Evolutionary conservation across 129 eudicot species (phyloP).

Genomic region (Kitagawia praeruptora): DNA sequence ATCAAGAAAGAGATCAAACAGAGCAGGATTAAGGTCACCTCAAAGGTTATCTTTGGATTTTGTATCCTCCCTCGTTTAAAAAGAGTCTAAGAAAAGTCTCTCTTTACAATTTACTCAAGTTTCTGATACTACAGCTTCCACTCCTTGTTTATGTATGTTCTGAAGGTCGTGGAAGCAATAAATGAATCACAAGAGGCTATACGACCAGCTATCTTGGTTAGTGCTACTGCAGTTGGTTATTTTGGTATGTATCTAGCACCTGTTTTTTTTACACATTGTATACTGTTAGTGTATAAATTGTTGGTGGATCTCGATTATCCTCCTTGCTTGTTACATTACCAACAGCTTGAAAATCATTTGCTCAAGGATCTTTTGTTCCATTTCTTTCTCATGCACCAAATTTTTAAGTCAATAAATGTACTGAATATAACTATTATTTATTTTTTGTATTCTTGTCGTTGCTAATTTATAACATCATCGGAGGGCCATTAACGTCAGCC

Average conservation of each 20-base stretch:
- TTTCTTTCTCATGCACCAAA: background rate
- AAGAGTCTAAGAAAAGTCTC: slow-evolving; percentile 10
- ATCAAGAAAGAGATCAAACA: slow-evolving; percentile 86
- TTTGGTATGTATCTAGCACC: slow-evolving; percentile 51
- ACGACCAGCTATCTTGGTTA: slow-evolving; percentile 73
- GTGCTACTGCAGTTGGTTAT: slow-evolving; percentile 97
- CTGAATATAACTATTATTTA: background rate
- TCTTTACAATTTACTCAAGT: slow-evolving; percentile 3
- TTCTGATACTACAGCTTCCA: background rate
- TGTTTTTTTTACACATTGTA: background rate
- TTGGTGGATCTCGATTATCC: background rate
- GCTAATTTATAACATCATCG: background rate
- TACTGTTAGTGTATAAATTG: background rate
- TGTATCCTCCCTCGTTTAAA: background rate
- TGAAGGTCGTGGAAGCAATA: slow-evolving; percentile 80
- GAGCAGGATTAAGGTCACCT: slow-evolving; percentile 85
- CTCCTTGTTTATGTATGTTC: slow-evolving; percentile 9
- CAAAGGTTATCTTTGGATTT: slow-evolving; percentile 49
- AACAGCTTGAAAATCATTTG: background rate
- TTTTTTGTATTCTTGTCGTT: background rate
- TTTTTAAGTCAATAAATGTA: background rate
- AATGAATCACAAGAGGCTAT: slow-evolving; percentile 47
- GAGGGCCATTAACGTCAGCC: background rate
- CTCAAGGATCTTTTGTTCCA: background rate
- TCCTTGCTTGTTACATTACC: background rate